Evolutionary conservation across 73 alveolate species (phyloP).

Genomic region (Symbiodinium natans): DNA sequence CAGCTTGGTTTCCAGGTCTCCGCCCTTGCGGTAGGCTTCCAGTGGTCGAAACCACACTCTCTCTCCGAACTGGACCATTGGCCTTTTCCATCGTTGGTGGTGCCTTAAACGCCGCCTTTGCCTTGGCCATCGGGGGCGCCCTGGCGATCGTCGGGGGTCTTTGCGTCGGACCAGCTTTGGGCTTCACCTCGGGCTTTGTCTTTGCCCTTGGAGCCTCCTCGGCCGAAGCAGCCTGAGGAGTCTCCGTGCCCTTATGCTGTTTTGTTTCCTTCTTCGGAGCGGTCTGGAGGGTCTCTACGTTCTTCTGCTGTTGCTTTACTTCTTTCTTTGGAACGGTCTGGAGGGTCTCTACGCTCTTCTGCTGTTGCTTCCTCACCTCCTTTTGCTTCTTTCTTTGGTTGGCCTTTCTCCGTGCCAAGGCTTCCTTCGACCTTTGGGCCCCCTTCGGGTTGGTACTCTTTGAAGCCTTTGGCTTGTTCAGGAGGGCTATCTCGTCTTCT

Average conservation of each 20-base stretch:
- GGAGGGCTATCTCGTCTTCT: neutral
- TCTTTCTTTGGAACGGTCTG: too few relatives aligned
- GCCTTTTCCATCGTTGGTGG: conserved; percentile 1
- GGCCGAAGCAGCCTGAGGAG: neutral
- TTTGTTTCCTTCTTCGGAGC: neutral
- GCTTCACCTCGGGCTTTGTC: neutral
- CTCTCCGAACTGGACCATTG: conserved; percentile 31
- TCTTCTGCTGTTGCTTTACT: neutral
- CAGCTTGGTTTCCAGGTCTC: neutral
- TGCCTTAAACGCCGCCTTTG: neutral
- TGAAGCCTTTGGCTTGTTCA: neutral
- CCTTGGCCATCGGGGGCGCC: neutral
- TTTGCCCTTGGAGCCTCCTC: neutral
- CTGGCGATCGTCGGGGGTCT: too few relatives aligned
- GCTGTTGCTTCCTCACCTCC: neutral
- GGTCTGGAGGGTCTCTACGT: too few relatives aligned
- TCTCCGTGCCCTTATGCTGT: neutral
- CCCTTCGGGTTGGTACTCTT: neutral
- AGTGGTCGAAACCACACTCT: conserved; percentile 16
- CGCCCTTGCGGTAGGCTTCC: conserved; percentile 12
- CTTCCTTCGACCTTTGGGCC: neutral
- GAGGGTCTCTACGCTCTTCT: too few relatives aligned
- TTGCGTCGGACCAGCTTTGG: neutral
- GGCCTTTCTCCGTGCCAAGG: neutral
- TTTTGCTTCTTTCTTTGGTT: neutral